These are phyloP conservation scores for Leccinellum albellum DNA, from an alignment of 768 basidiomycete species.

Conservation along the genomic window DNA sequence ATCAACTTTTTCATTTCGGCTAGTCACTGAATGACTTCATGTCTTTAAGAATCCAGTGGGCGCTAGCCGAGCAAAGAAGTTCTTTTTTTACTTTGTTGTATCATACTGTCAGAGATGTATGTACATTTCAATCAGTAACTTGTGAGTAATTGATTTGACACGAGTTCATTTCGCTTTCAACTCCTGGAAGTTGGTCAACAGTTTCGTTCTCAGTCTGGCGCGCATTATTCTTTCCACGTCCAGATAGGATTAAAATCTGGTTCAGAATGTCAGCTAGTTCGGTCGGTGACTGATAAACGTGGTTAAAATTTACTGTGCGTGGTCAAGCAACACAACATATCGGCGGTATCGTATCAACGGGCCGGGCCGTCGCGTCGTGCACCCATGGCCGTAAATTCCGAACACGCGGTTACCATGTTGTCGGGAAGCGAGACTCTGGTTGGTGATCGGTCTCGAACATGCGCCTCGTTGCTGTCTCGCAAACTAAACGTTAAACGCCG, in stretches of 20 bases:
- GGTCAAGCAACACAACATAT: slow-evolving; percentile 18
- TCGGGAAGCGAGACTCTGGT: slow-evolving; percentile 21
- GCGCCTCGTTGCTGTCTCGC: slow-evolving; percentile 31
- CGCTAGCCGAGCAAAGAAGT: background rate
- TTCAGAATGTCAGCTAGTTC: no score
- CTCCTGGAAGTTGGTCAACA: background rate
- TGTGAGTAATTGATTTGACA: background rate
- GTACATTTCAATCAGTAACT: background rate
- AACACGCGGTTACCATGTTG: slow-evolving; percentile 37
- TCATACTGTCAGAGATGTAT: background rate
- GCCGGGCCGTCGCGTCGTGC: slow-evolving; percentile 12
- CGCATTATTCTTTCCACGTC: background rate
- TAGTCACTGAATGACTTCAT: slow-evolving; percentile 16
- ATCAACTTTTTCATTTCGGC: slow-evolving; percentile 25
- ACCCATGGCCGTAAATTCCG: slow-evolving; percentile 29
- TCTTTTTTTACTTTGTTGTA: background rate
- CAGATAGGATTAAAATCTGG: background rate
- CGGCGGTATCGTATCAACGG: slow-evolving; percentile 3
- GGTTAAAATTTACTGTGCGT: no score
- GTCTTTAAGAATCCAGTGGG: background rate
- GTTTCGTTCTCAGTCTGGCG: background rate
- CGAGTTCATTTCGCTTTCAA: slow-evolving; percentile 16
- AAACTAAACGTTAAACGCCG: slow-evolving; percentile 23
- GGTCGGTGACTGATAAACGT: no score
- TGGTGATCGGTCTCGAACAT: slow-evolving; percentile 21